Conservation (phyloP, 2,329 filamentous ascomycete species). For the Teratosphaeria viscida region DNA sequence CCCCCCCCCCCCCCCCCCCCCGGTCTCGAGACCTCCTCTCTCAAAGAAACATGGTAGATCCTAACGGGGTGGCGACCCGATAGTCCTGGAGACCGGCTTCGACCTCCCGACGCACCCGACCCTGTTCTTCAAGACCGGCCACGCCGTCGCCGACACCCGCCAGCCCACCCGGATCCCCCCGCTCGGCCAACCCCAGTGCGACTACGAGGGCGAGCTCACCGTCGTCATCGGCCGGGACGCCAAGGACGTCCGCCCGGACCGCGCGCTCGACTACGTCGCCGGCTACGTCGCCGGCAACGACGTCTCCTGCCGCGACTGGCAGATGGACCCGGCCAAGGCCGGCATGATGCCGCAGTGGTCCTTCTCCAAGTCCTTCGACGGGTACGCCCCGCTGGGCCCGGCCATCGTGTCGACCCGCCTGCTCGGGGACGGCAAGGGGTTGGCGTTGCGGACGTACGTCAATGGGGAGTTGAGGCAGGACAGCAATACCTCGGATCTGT, state of each 20-base stretch:
- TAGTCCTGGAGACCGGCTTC: slow-evolving; percentile 44
- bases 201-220: slow-evolving; percentile 75
- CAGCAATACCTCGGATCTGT: slow-evolving; percentile 29
- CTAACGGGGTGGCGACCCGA: background rate
- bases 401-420: slow-evolving; percentile 34
- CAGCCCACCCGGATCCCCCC: slow-evolving; percentile 56
- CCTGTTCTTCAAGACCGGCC: slow-evolving; percentile 63
- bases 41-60: background rate
- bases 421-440: slow-evolving; percentile 32
- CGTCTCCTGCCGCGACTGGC: slow-evolving; percentile 66
- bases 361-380: slow-evolving; percentile 50
- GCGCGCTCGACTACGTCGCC: slow-evolving; percentile 59
- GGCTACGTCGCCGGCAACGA: slow-evolving; percentile 71
- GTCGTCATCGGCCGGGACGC: slow-evolving; percentile 60
- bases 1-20: too few species aligned
- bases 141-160: slow-evolving; percentile 52
- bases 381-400: slow-evolving; percentile 45
- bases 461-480: slow-evolving; percentile 42
- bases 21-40: too few species aligned
- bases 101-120: slow-evolving; percentile 61
- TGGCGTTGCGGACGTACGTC: slow-evolving; percentile 39
- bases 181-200: slow-evolving; percentile 56
- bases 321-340: slow-evolving; percentile 26
- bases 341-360: slow-evolving; percentile 48
- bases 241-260: slow-evolving; percentile 51